Conservation (phyloP, 768 basidiomycete species). For the Panellus pusillus region DNA sequence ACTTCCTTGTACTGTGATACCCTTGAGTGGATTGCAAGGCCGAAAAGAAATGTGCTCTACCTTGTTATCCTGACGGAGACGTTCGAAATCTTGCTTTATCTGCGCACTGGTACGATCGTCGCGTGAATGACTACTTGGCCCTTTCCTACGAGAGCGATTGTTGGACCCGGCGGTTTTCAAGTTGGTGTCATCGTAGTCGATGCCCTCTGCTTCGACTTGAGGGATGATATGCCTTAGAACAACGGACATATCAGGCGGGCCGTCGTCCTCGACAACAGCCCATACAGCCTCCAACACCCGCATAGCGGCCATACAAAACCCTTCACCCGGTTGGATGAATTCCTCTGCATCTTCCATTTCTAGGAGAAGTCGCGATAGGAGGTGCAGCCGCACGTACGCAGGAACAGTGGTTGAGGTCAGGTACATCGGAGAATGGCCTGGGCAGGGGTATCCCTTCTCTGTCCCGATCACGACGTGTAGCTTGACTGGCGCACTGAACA, state of each 20-base stretch:
- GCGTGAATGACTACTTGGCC: slow-evolving; percentile 23
- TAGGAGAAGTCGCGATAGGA: slow-evolving; percentile 65
- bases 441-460: slow-evolving; percentile 41
- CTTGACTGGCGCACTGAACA: slow-evolving; percentile 62
- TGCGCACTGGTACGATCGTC: slow-evolving; percentile 48
- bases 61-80: slow-evolving; percentile 39
- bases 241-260: slow-evolving; percentile 72
- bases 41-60: slow-evolving; percentile 22
- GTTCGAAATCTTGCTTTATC: slow-evolving; percentile 55
- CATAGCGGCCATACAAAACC: slow-evolving; percentile 71
- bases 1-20: slow-evolving; percentile 52
- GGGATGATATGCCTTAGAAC: slow-evolving; percentile 66
- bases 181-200: slow-evolving; percentile 7
- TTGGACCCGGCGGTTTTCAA: neutral
- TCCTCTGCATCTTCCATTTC: slow-evolving; percentile 48
- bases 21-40: neutral
- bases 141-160: slow-evolving; percentile 19
- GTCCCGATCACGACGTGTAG: slow-evolving; percentile 65
- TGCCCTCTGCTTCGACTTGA: slow-evolving; percentile 17
- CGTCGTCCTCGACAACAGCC: slow-evolving; percentile 62
- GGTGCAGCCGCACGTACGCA: slow-evolving; percentile 80
- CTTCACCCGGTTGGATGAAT: slow-evolving; percentile 66
- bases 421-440: slow-evolving; percentile 68
- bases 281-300: slow-evolving; percentile 71
- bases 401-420: slow-evolving; percentile 68